A percentile compares a stretch with the other conserved stretches of the same genome.
phyloP scores from a whole-genome alignment of 73 alveolate genomes.

The Tetrahymena borealis region DNA sequence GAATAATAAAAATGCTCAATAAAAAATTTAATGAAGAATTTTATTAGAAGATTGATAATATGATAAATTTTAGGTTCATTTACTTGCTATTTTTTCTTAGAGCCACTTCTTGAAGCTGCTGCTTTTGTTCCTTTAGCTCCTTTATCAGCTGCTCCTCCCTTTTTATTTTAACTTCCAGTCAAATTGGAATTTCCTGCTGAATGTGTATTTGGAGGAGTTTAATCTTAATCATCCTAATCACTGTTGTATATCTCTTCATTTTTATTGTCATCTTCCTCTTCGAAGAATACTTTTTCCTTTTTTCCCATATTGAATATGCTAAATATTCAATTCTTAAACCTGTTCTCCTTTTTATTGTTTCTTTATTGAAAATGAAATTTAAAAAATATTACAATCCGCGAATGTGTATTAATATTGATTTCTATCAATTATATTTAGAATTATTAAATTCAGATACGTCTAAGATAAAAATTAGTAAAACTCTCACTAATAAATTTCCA shows the following conservation, averaged over 20 bases:
- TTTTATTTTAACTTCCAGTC: not conserved
- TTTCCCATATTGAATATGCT: not conserved
- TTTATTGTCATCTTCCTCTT: not conserved
- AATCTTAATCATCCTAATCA: not conserved
- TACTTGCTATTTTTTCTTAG: not conserved
- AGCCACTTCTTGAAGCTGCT: not conserved
- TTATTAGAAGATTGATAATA: not conserved
- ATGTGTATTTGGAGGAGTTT: not conserved
- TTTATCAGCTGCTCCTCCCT: not conserved
- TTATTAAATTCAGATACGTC: not conserved
- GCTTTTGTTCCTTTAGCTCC: not conserved
- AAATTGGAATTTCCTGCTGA: not conserved
- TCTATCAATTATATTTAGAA: not conserved
- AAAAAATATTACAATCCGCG: not conserved
- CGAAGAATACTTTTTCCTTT: not conserved
- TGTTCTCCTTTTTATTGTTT: not conserved
- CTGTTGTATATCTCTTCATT: not conserved
- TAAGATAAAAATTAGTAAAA: not conserved
- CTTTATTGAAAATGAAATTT: not conserved
- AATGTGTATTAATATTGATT: not conserved
- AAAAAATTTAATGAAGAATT: not conserved
- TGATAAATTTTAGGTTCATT: not conserved
- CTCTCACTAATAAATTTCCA: not conserved
- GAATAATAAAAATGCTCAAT: too few species aligned
- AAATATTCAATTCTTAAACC: not conserved